These are phyloP conservation scores for Sequoia sempervirens DNA, from an alignment of 75 land plant species.

Conservation along the genomic window DNA sequence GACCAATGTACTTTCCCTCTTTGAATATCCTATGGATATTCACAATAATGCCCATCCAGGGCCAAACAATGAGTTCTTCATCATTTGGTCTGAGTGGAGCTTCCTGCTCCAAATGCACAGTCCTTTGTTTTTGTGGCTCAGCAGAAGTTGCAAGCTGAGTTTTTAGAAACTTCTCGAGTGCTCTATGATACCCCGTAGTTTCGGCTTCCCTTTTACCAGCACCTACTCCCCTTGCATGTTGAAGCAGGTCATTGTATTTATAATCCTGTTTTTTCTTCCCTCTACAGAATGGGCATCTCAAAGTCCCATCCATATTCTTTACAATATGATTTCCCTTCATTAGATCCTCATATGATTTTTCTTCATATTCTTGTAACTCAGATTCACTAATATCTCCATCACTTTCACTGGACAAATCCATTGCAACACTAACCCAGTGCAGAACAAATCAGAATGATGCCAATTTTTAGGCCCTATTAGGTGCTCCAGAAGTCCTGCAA, in stretches of 20 bases:
- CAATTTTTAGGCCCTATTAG: not conserved
- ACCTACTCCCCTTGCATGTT: constrained; percentile 64
- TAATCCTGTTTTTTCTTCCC: constrained; percentile 53
- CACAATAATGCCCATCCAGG: constrained; percentile 71
- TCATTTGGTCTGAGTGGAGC: too few species aligned
- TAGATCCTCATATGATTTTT: not conserved
- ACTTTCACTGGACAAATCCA: constrained; percentile 1
- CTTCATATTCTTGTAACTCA: constrained; percentile 42
- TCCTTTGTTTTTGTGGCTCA: not conserved
- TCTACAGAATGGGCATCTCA: too few species aligned
- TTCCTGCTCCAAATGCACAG: too few species aligned
- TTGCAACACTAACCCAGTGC: not conserved
- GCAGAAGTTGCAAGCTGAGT: constrained; percentile 19
- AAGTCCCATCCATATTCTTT: too few species aligned
- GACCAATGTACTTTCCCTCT: constrained; percentile 54
- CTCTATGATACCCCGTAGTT: constrained; percentile 10
- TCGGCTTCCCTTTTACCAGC: constrained; percentile 47
- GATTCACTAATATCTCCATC: constrained; percentile 45
- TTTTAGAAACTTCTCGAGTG: constrained; percentile 42
- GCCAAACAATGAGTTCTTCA: constrained; percentile 46
- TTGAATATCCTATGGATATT: constrained; percentile 47
- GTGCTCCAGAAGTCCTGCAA: not conserved
- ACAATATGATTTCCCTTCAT: too few species aligned
- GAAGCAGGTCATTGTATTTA: constrained; percentile 56
- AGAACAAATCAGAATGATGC: not conserved